Base-by-base conservation (phyloP, 345 rosid genomes). In the Cardamine resedifolia region DNA sequence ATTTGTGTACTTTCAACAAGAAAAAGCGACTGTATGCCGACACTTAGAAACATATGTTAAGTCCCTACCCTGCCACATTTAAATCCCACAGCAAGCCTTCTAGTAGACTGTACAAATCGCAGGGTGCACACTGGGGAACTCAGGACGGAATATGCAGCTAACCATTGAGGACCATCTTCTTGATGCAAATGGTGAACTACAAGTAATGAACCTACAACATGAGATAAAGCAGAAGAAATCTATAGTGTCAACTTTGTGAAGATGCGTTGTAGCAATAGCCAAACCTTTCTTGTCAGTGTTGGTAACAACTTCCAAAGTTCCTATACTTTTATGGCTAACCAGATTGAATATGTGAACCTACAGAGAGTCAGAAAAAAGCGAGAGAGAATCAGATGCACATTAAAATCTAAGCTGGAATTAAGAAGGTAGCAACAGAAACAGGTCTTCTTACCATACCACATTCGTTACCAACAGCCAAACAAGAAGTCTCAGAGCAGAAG, bases 11-110 rank as follows among this genome's bases (percentile, higher is more conserved):
- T 27, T 70, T 57, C 30, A 38, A 49, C 33, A 16, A 70, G 18
- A 57, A 60, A 33, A 58, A 36, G 38, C 43, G 23, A 52, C 45
- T 48, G 57, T 56, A 27, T 11, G 55, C 24, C 10, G 6, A 64
- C 60, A 57, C 47, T 63, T 56, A 47, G 50, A 74, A 70, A 76
- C 36, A 24, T 48, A 48, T 53, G 60, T 43, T 72, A 64, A 81
- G 62, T 79, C 83, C 58, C 64, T 65, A 92, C 98, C 81, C 64
- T 81, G 76, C 94, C 93, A 83, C 93, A 87, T 57, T 83, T 79
- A 86, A 86, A 90, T 64, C 94, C 97, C 27, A 90, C 93, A 39
- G 85, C 90, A 68, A 93, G 91, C 81, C 77, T 85, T 70, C 63
- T 69, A 68, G 88, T 86, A 75, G 48, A 79, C 55, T 83, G 81